Base-by-base conservation (phyloP, 306 rosid species). In the Astragalus membranaceus region DNA sequence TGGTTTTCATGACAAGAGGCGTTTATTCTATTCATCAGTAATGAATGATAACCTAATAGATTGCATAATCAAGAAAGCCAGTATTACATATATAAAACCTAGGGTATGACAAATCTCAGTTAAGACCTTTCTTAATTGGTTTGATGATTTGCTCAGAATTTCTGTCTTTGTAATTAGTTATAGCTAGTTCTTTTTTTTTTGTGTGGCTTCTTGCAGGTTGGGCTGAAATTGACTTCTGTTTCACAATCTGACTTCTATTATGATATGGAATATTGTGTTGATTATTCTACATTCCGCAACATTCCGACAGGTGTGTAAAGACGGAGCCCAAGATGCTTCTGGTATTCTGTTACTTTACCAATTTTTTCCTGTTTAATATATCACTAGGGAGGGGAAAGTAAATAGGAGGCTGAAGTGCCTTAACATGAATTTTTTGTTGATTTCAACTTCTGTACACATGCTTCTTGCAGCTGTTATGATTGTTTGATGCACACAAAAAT, bases 221-320 rank as follows among this genome's bases (percentile, higher is more conserved):
- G 89, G 42, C 56, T 36, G 66, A 88, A 80, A 74, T 69, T 66
- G 47, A 84, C 76, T 72, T 81, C 87, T 64, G 47, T 79, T 79
- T 69, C 56, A 42, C 80, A 87, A 15, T 71, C 77, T 63, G 88
- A 88, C 78, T 90, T 85, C 50, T 93, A 85, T 79, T 93, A 84
- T 79, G 96, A 93, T 69, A 93, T 90, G 98, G 98, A 90, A 76
- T 93, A 93, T 71, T 86, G 96, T 23, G 88, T 93, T 59, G 96
- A 93, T 7, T 93, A 93, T 79, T 90, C 98, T 42, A 87, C 98
- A 54, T 93, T 93, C 79, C 92, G 84, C 49, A 71, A 82, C 60
- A 48, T 86, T 46, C 79, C 69, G 50, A 20, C 75, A 57, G 93
- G 98, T 90, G 52, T 72, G 93, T 62, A 55, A 46, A 79, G 57